Evolutionary conservation across 192 early-diverging fungal species (phyloP).

Genomic region (Coemansia sp.): DNA sequence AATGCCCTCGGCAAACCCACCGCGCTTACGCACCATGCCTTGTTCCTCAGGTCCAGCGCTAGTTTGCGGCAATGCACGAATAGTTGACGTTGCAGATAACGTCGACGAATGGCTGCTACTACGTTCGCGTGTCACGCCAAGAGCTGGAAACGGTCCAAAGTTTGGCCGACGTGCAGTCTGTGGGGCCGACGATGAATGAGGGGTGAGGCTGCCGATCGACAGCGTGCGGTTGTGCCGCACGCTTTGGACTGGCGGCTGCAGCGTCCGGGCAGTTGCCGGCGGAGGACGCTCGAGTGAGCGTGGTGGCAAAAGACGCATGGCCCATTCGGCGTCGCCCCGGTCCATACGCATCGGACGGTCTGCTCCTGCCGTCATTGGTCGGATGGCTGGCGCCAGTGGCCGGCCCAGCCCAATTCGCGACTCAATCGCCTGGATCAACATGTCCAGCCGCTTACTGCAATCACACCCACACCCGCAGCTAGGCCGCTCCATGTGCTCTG

Average conservation of each 20-base stretch:
- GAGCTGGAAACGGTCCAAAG: constrained; percentile 3
- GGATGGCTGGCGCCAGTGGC: constrained; percentile 8
- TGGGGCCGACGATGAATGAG: background rate
- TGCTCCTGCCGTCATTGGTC: background rate
- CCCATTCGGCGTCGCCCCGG: constrained; percentile 22
- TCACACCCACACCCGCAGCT: constrained; percentile 54
- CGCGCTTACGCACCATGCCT: background rate
- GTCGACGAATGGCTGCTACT: constrained; percentile 6
- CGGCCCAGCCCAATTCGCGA: constrained; percentile 30
- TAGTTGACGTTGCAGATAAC: background rate
- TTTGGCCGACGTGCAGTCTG: background rate
- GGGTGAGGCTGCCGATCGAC: background rate
- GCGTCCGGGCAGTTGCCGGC: background rate
- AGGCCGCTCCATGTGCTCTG: constrained; percentile 12
- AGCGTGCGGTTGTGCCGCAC: background rate
- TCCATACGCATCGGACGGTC: background rate
- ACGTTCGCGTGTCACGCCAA: background rate
- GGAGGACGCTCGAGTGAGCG: background rate
- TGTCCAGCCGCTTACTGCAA: constrained; percentile 39
- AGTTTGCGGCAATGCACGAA: background rate
- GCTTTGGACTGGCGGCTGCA: too few species aligned
- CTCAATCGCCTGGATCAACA: constrained; percentile 44
- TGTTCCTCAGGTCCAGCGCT: background rate
- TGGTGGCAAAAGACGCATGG: constrained; percentile 27
- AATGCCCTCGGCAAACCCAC: constrained; percentile 12